Evolutionary conservation across 1,284 basidiomycete species (phyloP).

Genomic region (Moesziomyces aphidis): DNA sequence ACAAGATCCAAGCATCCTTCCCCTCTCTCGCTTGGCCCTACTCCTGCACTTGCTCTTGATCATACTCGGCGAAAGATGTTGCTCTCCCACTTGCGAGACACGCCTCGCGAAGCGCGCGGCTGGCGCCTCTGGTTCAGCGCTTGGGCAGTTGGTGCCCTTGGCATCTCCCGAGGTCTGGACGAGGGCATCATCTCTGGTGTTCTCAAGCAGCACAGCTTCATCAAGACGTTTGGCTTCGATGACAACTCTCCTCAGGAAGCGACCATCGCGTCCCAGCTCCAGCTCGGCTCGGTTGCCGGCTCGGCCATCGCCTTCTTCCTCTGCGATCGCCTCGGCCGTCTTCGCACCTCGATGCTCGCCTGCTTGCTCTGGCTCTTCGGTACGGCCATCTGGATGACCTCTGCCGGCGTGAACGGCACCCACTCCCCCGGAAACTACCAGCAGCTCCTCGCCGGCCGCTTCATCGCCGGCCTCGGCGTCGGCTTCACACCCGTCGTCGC

Average conservation of each 20-base stretch:
- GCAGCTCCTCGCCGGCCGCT: constrained; percentile 52
- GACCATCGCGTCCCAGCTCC: constrained; percentile 51
- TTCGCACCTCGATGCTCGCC: constrained; percentile 45
- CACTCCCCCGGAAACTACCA: constrained; percentile 38
- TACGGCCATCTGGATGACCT: constrained; percentile 54
- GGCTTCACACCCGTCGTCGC: constrained; percentile 51
- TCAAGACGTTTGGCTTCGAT: constrained; percentile 41
- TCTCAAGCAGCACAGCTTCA: constrained; percentile 43
- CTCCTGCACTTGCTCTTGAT: not conserved
- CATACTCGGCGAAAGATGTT: constrained; percentile 12
- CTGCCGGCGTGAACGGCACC: constrained; percentile 28
- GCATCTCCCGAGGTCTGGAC: constrained; percentile 52
- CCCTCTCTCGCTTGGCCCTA: not conserved
- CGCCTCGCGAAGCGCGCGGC: constrained; percentile 40
- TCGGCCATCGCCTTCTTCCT: constrained; percentile 56
- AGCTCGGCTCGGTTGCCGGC: constrained; percentile 48
- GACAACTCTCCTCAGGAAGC: constrained; percentile 44
- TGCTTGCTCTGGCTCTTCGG: constrained; percentile 55
- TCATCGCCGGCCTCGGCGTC: constrained; percentile 54
- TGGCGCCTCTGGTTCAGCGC: constrained; percentile 45
- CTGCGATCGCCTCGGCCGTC: constrained; percentile 48
- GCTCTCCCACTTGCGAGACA: constrained; percentile 42
- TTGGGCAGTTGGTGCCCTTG: constrained; percentile 45
- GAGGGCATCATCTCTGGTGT: constrained; percentile 52
- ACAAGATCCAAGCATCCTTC: not conserved